Evolutionary conservation across 139 green algal species (phyloP).

Genomic region (Monoraphidium neglectum): DNA sequence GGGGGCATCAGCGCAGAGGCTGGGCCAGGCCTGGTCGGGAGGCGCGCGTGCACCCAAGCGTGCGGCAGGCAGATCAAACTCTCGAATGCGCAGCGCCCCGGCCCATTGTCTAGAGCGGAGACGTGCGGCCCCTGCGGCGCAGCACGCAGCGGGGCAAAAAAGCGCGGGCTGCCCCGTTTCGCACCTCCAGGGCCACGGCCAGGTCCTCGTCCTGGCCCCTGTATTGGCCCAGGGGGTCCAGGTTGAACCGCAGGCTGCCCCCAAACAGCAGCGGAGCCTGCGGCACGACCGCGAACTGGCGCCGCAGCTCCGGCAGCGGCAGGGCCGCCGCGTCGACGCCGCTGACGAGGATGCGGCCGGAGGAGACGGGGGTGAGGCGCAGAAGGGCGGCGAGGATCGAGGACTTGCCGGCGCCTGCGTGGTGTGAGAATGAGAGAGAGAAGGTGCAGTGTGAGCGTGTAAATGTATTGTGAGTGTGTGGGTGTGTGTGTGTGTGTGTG

Average conservation of each 20-base stretch:
- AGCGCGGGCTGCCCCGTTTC: background rate
- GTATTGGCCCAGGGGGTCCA: constrained; percentile 56
- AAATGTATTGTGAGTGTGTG: too few relatives aligned
- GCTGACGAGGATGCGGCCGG: constrained; percentile 31
- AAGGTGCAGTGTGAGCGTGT: too few relatives aligned
- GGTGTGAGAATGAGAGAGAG: background rate
- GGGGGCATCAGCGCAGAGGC: too few relatives aligned
- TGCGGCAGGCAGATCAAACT: background rate
- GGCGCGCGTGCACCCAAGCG: background rate
- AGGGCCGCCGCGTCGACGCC: constrained; percentile 40
- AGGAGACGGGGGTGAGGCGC: constrained; percentile 1
- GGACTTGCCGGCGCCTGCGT: constrained; percentile 62
- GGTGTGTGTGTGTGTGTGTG: too few relatives aligned
- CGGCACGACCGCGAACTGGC: constrained; percentile 43
- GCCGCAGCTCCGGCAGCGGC: constrained; percentile 17
- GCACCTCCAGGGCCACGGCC: constrained; percentile 22
- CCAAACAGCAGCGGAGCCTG: constrained; percentile 78
- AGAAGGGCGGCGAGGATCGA: constrained; percentile 11
- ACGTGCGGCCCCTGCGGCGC: background rate
- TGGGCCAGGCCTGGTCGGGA: too few relatives aligned
- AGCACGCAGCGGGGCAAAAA: background rate
- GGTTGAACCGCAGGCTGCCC: constrained; percentile 69
- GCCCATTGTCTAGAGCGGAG: too few relatives aligned
- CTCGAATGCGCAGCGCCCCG: too few relatives aligned
- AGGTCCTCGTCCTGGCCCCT: constrained; percentile 32